Conservation (phyloP, 306 rosid genomes). For the Lithocarpus polystachyus region DNA sequence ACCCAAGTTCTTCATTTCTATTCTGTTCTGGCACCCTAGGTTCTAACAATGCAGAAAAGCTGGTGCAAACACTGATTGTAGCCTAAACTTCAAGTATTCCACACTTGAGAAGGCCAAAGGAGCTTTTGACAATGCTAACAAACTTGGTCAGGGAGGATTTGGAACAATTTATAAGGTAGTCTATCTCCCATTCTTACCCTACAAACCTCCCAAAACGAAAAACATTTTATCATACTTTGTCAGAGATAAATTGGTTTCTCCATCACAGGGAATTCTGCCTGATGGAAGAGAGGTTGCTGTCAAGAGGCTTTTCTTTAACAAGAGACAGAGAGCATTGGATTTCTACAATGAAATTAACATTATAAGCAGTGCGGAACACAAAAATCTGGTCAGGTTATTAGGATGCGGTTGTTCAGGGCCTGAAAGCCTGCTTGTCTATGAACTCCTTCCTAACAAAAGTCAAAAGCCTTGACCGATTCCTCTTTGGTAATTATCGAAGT, state of each 20-base stretch:
- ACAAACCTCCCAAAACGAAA: neutral
- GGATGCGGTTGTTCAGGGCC: slow-evolving; percentile 97
- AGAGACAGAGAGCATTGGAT: slow-evolving; percentile 75
- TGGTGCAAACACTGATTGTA: slow-evolving; percentile 65
- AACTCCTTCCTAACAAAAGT: slow-evolving; percentile 72
- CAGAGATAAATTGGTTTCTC: neutral
- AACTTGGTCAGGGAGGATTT: slow-evolving; percentile 93
- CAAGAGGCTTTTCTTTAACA: slow-evolving; percentile 81
- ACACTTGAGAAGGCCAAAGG: slow-evolving; percentile 79
- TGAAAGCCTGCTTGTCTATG: slow-evolving; percentile 90
- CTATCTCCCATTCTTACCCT: slow-evolving; percentile 13
- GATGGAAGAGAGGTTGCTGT: slow-evolving; percentile 97
- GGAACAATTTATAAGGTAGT: slow-evolving; percentile 88
- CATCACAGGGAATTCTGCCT: slow-evolving; percentile 53
- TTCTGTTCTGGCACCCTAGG: slow-evolving; percentile 30
- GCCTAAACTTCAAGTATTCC: slow-evolving; percentile 87
- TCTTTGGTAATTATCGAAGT: slow-evolving; percentile 56
- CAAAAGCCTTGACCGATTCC: slow-evolving; percentile 77
- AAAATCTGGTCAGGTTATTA: slow-evolving; percentile 68
- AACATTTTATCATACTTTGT: neutral
- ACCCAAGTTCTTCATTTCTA: too few relatives aligned
- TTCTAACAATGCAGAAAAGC: slow-evolving; percentile 62
- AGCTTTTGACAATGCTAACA: slow-evolving; percentile 57
- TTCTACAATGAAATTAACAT: slow-evolving; percentile 90
- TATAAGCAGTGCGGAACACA: slow-evolving; percentile 82